These are phyloP conservation scores for Pichia californica DNA, from an alignment of 805 yeast genomes.

Conservation along the genomic window DNA sequence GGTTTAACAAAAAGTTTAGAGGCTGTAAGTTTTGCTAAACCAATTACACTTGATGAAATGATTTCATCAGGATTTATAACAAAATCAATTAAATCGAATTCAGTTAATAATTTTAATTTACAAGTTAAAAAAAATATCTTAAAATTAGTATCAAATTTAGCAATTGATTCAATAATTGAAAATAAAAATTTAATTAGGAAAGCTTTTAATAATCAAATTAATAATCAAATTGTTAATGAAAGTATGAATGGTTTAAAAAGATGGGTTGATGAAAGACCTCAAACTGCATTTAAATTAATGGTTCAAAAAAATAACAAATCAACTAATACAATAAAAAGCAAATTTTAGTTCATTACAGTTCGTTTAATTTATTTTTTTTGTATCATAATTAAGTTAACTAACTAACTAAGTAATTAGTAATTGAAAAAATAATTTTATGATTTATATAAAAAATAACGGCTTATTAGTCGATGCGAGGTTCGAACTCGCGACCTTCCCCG, in stretches of 20 bases:
- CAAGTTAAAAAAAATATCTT: slow-evolving; percentile 31
- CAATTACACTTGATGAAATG: slow-evolving; percentile 55
- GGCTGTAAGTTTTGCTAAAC: slow-evolving; percentile 63
- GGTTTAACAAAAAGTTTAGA: slow-evolving; percentile 71
- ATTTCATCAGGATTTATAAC: slow-evolving; percentile 54
- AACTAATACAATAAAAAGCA: slow-evolving; percentile 2
- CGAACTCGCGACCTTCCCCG: slow-evolving; percentile 38
- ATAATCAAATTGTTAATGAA: slow-evolving; percentile 57
- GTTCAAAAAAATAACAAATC: slow-evolving; percentile 3
- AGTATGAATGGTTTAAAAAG: slow-evolving; percentile 59
- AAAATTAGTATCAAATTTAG: slow-evolving; percentile 36
- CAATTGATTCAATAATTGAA: slow-evolving; percentile 36
- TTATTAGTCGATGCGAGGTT: slow-evolving; percentile 33
- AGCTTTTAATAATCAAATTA: slow-evolving; percentile 29
- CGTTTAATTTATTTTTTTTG: too few relatives aligned
- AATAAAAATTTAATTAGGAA: slow-evolving; percentile 39
- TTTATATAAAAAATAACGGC: not conserved
- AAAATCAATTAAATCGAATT: slow-evolving; percentile 39
- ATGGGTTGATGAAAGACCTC: slow-evolving; percentile 74
- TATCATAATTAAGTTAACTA: too few relatives aligned
- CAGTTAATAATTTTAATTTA: slow-evolving; percentile 37
- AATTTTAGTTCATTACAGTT: slow-evolving; percentile 1
- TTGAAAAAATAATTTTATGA: not conserved
- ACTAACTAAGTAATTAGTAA: too few relatives aligned
- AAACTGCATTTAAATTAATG: slow-evolving; percentile 34